Base-by-base conservation (phyloP, 1,284 basidiomycete species). In the Cutaneotrichosporon sp. region DNA sequence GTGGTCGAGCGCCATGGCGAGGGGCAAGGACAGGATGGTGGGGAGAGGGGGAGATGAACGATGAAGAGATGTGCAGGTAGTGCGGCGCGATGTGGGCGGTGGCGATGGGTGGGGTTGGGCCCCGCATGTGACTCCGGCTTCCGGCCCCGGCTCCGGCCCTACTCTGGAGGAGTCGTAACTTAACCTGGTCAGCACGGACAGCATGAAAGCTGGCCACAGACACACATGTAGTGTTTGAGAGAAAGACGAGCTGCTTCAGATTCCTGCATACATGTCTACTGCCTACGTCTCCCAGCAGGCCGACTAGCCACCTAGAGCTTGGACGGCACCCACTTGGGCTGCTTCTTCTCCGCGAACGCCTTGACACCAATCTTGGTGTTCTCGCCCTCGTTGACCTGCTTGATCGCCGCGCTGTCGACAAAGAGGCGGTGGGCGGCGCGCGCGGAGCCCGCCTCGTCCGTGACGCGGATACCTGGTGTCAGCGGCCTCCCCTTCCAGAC, bases 321-420 rank as follows among this genome's bases (percentile, higher is more conserved):
- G 42, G 55, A 58, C 1, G 60, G 45, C 7, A 52, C 47, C 64
- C 64, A 65, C 34, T 34, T 29, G 13, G 64, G 64, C 47, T 36
- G 47, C 20, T 58, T 22, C 38, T 56, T 56, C 60, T 65, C 60
- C 36, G 56, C 52, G 52, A 65, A 65, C 24, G 64, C 64, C 5
- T 46, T 52, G 16, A 65, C 55, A 27, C 64, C 64, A 42, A 62
- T 60, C 60, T 62, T 65, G 55, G 59, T 54, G 56, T 65, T 65
- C 27, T 60, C 57, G 20, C 64, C 64, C 1, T 38, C 22, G 47
- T 59, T 20, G 22, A 65, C 46, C 13, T 55, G 45, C 42, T 58
- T 57, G 54, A 56, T 42, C 24, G 58, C 56, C 9, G 56, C 49
- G 14, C 59, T 60, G 53, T 60, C 61, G 36, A 36, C 45, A 24